phyloP scores from a whole-genome alignment of 352 stramenopile species.

The Aphanomyces invadans region DNA sequence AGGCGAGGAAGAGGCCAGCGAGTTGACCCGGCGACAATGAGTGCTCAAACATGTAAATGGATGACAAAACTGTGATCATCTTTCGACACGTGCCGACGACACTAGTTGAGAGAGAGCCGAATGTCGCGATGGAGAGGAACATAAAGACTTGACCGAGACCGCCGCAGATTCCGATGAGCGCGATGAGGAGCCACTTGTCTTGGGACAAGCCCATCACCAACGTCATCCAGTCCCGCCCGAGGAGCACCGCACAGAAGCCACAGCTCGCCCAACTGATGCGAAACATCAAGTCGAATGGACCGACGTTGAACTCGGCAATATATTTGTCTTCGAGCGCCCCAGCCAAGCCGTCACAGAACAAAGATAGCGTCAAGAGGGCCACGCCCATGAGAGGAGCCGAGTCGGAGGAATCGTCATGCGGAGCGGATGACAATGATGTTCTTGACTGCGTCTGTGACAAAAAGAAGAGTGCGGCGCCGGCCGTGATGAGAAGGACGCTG shows the following conservation, averaged over 20 bases:
- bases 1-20: conserved; percentile 51
- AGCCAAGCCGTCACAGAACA: conserved; percentile 72
- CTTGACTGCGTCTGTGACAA: neutral
- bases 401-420: neutral
- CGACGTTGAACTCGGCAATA: conserved; percentile 72
- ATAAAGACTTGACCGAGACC: conserved; percentile 76
- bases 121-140: conserved; percentile 82
- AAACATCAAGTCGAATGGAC: conserved; percentile 83
- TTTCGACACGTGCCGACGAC: conserved; percentile 83
- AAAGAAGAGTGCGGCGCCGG: neutral
- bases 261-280: conserved; percentile 76
- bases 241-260: conserved; percentile 30
- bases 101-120: conserved; percentile 72
- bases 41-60: conserved; percentile 73
- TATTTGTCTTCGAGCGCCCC: conserved; percentile 75
- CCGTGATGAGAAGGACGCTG: neutral
- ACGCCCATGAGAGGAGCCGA: neutral
- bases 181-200: conserved; percentile 29
- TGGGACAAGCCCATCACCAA: conserved; percentile 47
- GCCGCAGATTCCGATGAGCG: conserved; percentile 64
- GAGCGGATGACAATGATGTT: neutral
- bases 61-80: conserved; percentile 75
- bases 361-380: conserved; percentile 54
- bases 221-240: conserved; percentile 41
- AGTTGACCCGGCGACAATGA: conserved; percentile 58